phyloP scores from a whole-genome alignment of 1,284 basidiomycete species.

The Cryptococcus sp. region DNA sequence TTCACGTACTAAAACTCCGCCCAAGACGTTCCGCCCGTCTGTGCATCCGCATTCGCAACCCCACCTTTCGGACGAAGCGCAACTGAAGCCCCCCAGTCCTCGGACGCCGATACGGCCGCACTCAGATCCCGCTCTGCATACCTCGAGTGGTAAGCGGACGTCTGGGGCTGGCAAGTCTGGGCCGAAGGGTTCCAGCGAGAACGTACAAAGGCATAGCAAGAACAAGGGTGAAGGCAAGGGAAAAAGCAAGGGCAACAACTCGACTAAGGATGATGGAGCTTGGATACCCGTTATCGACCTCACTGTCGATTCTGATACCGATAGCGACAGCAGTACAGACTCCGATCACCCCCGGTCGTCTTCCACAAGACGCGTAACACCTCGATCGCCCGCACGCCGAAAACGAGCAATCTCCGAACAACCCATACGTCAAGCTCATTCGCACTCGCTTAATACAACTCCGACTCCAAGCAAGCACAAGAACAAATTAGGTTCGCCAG shows the following conservation, averaged over 20 bases:
- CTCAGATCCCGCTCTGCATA: conserved; percentile 15
- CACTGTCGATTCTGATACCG: conserved; percentile 9
- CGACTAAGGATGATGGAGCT: neutral
- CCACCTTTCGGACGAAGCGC: conserved; percentile 8
- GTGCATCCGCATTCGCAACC: conserved; percentile 19
- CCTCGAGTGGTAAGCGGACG: neutral
- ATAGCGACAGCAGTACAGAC: neutral
- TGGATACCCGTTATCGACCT: conserved; percentile 20
- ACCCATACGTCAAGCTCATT: conserved; percentile 4
- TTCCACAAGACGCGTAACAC: conserved; percentile 14
- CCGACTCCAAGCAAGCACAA: conserved; percentile 1
- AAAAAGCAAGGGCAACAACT: neutral
- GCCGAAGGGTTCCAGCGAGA: neutral
- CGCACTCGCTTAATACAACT: neutral
- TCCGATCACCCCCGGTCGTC: neutral
- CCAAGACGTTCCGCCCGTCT: conserved; percentile 18
- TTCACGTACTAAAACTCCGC: neutral
- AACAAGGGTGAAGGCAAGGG: neutral
- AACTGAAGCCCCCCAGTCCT: conserved; percentile 4
- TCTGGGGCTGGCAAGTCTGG: neutral
- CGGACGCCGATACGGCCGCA: conserved; percentile 8
- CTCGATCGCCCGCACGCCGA: conserved; percentile 21
- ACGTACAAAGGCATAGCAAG: conserved; percentile 1
- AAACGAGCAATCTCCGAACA: conserved; percentile 25
- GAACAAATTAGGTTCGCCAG: neutral